Evolutionary conservation across 2,329 filamentous ascomycete species (phyloP).

Genomic region (Rasamsonia emersonii): DNA sequence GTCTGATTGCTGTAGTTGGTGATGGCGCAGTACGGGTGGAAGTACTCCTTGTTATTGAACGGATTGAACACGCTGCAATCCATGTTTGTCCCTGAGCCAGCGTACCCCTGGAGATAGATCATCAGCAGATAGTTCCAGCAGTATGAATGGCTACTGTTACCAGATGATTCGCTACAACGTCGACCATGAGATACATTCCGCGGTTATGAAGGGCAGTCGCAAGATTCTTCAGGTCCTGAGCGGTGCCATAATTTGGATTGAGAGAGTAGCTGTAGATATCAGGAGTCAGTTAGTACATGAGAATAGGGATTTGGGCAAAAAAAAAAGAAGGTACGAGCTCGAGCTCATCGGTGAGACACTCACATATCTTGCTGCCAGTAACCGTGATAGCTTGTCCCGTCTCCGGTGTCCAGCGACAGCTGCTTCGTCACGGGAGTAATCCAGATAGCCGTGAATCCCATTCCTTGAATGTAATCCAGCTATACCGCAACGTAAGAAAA

Average conservation of each 20-base stretch:
- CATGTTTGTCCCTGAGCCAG: conserved; percentile 38
- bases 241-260: conserved; percentile 52
- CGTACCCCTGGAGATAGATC: conserved; percentile 31
- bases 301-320: neutral
- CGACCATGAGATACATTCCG: conserved; percentile 55
- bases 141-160: no score
- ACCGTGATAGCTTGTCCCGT: conserved; percentile 40
- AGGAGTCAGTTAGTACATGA: no score
- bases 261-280: conserved; percentile 39
- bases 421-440: conserved; percentile 39
- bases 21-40: conserved; percentile 51
- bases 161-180: conserved; percentile 52
- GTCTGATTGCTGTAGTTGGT: conserved; percentile 45
- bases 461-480: conserved; percentile 42
- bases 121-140: no score
- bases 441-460: conserved; percentile 44
- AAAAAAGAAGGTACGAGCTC: conserved; percentile 12
- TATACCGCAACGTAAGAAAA: conserved; percentile 11
- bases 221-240: conserved; percentile 50
- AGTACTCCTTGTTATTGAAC: conserved; percentile 51
- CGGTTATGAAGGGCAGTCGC: conserved; percentile 47
- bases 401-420: conserved; percentile 24
- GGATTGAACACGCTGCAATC: conserved; percentile 47
- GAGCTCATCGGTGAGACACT: conserved; percentile 1
- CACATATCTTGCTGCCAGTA: conserved; percentile 44